Base-by-base conservation (phyloP, 106 monocot genomes). In the Dendrobium nobile region DNA sequence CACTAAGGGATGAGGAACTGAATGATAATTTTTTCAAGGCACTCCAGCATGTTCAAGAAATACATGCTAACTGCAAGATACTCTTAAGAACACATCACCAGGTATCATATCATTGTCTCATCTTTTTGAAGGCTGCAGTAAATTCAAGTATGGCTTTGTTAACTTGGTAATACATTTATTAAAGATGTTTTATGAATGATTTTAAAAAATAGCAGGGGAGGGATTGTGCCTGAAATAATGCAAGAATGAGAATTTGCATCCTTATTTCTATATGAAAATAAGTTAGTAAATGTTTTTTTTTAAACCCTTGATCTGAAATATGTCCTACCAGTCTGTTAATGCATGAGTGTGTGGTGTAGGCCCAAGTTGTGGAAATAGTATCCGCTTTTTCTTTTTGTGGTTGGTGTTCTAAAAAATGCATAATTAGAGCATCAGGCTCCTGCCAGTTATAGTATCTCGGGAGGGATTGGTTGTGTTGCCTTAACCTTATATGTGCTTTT, bases 21-120 rank as follows among this genome's bases (percentile, higher is more conserved):
- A 88, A 87, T 85, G 99, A 95, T 65, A 93, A 88, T 77, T 99
- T 99, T 91, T 99, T 99, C 82, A 93, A 91, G 79, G 95, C 95
- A 43, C 84, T 99, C 48, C 79, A 87, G 27, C 99, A 93, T 93
- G 99, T 99, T 84, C 95, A 99, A 85, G 92, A 95, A 86, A 99
- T 95, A 79, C 99, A 99, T 84, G 87, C 92, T 58, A 99, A 95
- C 84, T 99, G 95, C 85, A 99, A 95, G 79, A 85, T 90, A 80
- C 85, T 99, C 26, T 86, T 95, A 72, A 84, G 99, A 72, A 93
- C 99, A 45, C 99, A 99, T 87, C 95, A 99, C 79, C 99, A 95
- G 95, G 99, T 93, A 86, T 13, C 24, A 27, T 73, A n/a, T 37
- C 47, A 6, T 55, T 76, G 41, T 77, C 41, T 51, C 40, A 13